Evolutionary conservation across 2,329 filamentous ascomycete species (phyloP).

Genomic region (Alternaria tenuissima): DNA sequence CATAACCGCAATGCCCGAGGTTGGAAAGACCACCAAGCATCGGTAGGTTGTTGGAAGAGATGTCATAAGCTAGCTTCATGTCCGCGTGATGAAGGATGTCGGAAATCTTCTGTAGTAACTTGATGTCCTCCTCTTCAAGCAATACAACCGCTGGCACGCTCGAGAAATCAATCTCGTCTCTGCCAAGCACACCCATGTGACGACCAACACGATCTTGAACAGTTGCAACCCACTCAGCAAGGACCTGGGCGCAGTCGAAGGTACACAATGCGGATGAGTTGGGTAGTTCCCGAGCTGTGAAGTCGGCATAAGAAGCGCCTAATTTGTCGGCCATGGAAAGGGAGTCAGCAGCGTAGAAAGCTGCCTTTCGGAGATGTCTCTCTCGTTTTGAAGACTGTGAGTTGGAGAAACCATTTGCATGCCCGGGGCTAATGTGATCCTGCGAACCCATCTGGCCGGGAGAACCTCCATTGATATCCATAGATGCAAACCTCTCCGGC

Average conservation of each 20-base stretch:
- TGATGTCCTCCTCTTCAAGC: conserved; percentile 89
- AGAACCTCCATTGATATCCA: conserved; percentile 41
- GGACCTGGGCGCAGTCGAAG: conserved; percentile 91
- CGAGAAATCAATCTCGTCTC: conserved; percentile 78
- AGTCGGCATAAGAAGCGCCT: conserved; percentile 84
- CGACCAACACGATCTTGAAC: conserved; percentile 93
- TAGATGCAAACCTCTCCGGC: conserved; percentile 53
- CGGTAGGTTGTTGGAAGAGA: conserved; percentile 58
- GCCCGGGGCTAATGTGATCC: conserved; percentile 46
- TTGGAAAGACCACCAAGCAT: conserved; percentile 64
- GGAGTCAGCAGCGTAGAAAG: conserved; percentile 92
- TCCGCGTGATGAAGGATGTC: conserved; percentile 80
- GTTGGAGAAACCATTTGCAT: conserved; percentile 38
- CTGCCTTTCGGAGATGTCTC: conserved; percentile 89
- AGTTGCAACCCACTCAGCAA: conserved; percentile 93
- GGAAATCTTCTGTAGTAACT: conserved; percentile 81
- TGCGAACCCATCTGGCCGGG: conserved; percentile 32
- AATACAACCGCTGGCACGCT: conserved; percentile 89
- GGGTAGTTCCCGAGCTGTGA: conserved; percentile 83
- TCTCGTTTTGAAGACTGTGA: conserved; percentile 75
- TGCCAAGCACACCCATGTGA: conserved; percentile 85
- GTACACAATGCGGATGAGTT: conserved; percentile 91
- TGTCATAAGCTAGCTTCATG: conserved; percentile 73
- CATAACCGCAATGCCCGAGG: conserved; percentile 73
- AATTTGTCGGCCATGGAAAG: conserved; percentile 87